phyloP scores from a whole-genome alignment of 495 filamentous ascomycete species.

The Aspergillus panamensis region DNA sequence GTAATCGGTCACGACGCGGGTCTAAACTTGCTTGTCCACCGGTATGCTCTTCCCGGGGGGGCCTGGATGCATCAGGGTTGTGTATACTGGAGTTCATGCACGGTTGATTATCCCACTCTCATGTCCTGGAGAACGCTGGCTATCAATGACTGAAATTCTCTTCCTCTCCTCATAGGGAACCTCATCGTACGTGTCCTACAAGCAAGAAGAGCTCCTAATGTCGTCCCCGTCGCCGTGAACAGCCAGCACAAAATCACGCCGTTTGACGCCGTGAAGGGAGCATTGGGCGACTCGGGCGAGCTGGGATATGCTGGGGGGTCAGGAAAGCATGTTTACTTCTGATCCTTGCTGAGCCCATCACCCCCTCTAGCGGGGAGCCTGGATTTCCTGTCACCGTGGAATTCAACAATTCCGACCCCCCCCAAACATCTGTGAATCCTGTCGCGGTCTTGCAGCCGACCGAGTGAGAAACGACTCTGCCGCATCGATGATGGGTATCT shows the following conservation, averaged over 20 bases:
- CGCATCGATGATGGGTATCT: background rate
- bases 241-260: conserved; percentile 7
- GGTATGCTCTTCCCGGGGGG: no score
- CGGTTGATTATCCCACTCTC: no score
- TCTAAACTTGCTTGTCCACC: no score
- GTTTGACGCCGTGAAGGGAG: conserved; percentile 4
- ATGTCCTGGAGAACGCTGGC: no score
- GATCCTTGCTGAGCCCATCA: conserved; percentile 1
- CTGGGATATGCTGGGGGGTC: conserved; percentile 8
- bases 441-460: background rate
- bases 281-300: conserved; percentile 8
- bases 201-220: background rate
- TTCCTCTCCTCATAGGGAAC: background rate
- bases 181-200: background rate
- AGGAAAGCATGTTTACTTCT: conserved; percentile 3
- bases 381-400: conserved; percentile 1
- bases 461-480: background rate
- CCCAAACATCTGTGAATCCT: background rate
- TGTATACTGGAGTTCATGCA: no score
- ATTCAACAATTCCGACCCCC: background rate
- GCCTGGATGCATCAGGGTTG: no score
- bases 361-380: background rate
- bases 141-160: background rate
- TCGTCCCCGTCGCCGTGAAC: background rate
- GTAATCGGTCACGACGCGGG: no score